A percentile compares a stretch with the other conserved stretches of the same genome.
These are phyloP conservation scores for Scleroderma bovista DNA, from an alignment of 768 basidiomycete genomes.

Conservation along the genomic window DNA sequence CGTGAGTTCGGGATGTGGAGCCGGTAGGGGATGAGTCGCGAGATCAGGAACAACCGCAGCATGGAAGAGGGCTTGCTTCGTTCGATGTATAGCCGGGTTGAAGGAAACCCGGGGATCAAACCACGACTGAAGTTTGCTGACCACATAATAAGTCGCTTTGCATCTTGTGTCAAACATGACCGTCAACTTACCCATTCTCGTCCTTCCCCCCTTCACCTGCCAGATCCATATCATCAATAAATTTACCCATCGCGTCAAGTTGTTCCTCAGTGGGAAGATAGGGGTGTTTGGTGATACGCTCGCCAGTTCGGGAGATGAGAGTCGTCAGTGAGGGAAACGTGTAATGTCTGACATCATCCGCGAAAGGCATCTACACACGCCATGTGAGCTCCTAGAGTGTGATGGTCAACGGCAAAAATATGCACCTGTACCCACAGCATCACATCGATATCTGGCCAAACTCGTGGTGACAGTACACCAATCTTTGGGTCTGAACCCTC, in stretches of 20 bases:
- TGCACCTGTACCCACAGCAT: slow-evolving; percentile 79
- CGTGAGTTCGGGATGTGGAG: slow-evolving; percentile 77
- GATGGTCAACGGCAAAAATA: background rate
- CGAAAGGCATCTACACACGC: slow-evolving; percentile 79
- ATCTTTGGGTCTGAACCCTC: slow-evolving; percentile 80
- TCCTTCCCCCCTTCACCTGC: slow-evolving; percentile 70
- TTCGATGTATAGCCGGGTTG: slow-evolving; percentile 86
- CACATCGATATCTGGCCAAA: slow-evolving; percentile 67
- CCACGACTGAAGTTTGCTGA: slow-evolving; percentile 64
- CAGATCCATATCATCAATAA: slow-evolving; percentile 88
- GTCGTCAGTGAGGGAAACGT: slow-evolving; percentile 77
- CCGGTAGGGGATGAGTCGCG: slow-evolving; percentile 67
- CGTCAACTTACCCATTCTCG: slow-evolving; percentile 56
- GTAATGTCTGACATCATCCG: slow-evolving; percentile 87
- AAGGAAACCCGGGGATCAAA: slow-evolving; percentile 72
- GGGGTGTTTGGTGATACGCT: slow-evolving; percentile 67
- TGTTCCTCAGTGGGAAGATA: slow-evolving; percentile 79
- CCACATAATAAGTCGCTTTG: background rate
- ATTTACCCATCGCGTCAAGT: slow-evolving; percentile 74
- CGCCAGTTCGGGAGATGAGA: slow-evolving; percentile 71
- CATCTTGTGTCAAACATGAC: background rate
- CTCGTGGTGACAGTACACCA: slow-evolving; percentile 65
- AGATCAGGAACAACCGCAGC: slow-evolving; percentile 74
- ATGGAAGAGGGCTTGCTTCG: slow-evolving; percentile 92
- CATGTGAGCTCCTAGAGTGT: background rate